Evolutionary conservation across 2,329 filamentous ascomycete genomes (phyloP), one percentile per base, ranked within the genome.

Genomic region (Xylaria sp.): DNA sequence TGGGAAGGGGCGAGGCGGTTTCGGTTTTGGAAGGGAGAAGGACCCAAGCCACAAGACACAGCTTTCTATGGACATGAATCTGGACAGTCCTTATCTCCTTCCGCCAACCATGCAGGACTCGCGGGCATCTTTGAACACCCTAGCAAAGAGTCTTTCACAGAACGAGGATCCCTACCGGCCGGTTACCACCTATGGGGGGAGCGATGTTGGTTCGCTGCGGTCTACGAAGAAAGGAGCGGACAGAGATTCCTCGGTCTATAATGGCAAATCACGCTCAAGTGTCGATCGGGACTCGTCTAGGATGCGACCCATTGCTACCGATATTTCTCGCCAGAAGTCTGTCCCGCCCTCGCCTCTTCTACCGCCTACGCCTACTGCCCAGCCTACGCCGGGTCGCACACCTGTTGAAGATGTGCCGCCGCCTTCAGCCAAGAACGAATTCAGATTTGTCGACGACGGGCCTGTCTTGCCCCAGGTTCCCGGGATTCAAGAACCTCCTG

Each of bases 41-140:
- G 71, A 74, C 19, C 71, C 72, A 46, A 73, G 62, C 50, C 71
- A 72, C 52, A 68, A 76, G 44, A 76, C 78, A 37, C 85, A 88
- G 63, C 72, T 88, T 45, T 89, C 86, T 29, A 84, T 93, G 82
- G 83, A 86, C 63, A 84, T 92, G 81, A 85, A 89, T 67, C 79
- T 92, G 44, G 85, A 84, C 29, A 94, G 87, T 64, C 94, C 94
- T 1, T 99, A 97, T 70, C 82, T 99, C n/a, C 80, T 97, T n/a
- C 92, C 94, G 4, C 90, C 90, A 1, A 86, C 85, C 50, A 69
- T 93, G 18, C 86, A 94, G 39, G 80, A 84, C 66, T 97, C 93
- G 1, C 84, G 85, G 41, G 92, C 96, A 63, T 97, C 93, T 4
- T 79, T 97, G 59, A 87, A 92, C 71, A 95, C 92, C 2, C 78